A percentile compares a stretch with the other conserved stretches of the same genome.
Evolutionary conservation across 371 early-diverging fungal genomes (phyloP).

Genomic region (Blyttiomyces sp.): DNA sequence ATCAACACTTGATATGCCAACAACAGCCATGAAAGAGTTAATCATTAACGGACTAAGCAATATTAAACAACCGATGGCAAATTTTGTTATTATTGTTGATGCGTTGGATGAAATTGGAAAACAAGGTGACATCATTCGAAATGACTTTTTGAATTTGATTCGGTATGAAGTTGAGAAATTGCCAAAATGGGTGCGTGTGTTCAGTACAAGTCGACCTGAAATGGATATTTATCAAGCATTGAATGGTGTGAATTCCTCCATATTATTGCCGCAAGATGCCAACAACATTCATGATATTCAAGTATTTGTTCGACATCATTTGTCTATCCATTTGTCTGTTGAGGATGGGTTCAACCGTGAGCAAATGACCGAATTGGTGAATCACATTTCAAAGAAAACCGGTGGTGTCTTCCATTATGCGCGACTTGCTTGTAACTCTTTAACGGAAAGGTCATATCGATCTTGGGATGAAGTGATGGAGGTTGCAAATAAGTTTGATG

Average conservation of each 20-base stretch:
- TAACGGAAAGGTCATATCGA: neutral
- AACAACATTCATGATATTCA: neutral
- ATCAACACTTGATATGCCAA: neutral
- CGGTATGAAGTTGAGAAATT: neutral
- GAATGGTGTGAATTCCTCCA: neutral
- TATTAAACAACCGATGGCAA: neutral
- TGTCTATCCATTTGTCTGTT: neutral
- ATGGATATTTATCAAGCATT: neutral
- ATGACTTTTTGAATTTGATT: neutral
- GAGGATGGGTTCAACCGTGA: too few species aligned
- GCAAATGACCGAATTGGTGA: neutral
- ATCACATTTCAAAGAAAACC: neutral
- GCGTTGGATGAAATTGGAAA: conserved; percentile 6
- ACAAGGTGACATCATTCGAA: neutral
- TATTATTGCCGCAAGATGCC: neutral
- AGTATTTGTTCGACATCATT: neutral
- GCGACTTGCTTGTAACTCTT: neutral
- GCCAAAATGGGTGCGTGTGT: neutral
- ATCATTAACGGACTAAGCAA: conserved; percentile 5
- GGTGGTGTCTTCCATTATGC: neutral
- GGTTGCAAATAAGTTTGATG: neutral
- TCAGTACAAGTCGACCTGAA: conserved; percentile 9
- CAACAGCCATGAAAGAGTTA: neutral
- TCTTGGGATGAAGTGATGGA: neutral
- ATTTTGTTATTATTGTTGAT: conserved; percentile 9